A percentile compares a stretch with the other conserved stretches of the same genome.
Conservation (phyloP, 1,139 yeast species). For the Suhomyces guaymorum region DNA sequence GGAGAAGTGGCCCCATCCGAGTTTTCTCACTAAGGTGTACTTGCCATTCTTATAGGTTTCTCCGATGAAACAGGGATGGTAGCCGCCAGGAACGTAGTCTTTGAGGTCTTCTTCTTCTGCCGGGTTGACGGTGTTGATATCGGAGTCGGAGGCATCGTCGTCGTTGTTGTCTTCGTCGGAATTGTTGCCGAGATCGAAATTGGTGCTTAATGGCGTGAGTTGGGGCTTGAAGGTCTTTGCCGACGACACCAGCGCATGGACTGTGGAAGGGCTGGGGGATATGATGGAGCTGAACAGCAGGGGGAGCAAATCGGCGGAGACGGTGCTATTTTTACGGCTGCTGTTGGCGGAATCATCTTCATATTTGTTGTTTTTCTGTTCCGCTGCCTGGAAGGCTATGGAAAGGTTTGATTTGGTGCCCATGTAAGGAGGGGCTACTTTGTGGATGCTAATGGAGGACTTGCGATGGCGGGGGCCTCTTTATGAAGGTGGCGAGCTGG, state of each 20-base stretch:
- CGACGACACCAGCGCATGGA: conserved; percentile 23
- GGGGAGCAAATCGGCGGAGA: conserved; percentile 2
- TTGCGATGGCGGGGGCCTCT: no score
- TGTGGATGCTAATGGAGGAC: no score
- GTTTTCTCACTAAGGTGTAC: conserved; percentile 39
- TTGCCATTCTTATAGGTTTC: conserved; percentile 37
- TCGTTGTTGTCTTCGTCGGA: conserved; percentile 26
- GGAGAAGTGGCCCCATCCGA: conserved; percentile 55
- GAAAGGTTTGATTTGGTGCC: conserved; percentile 42
- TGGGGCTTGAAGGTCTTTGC: conserved; percentile 38
- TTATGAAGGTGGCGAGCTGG: no score
- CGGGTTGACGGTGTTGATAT: conserved; percentile 36
- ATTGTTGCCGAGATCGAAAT: conserved; percentile 22
- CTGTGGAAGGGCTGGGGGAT: conserved; percentile 19
- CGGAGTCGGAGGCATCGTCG: conserved; percentile 27
- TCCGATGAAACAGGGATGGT: conserved; percentile 44
- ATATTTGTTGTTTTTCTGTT: conserved; percentile 14
- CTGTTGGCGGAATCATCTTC: no score
- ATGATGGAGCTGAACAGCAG: conserved; percentile 16
- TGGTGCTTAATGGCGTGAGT: conserved; percentile 39
- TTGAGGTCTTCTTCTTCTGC: conserved; percentile 40
- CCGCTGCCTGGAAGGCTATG: conserved; percentile 49
- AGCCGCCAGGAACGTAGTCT: conserved; percentile 45
- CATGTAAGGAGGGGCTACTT: no score
- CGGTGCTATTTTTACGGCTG: not conserved